Base-by-base conservation (phyloP, 2,329 filamentous ascomycete genomes). In the Apiospora koreana region DNA sequence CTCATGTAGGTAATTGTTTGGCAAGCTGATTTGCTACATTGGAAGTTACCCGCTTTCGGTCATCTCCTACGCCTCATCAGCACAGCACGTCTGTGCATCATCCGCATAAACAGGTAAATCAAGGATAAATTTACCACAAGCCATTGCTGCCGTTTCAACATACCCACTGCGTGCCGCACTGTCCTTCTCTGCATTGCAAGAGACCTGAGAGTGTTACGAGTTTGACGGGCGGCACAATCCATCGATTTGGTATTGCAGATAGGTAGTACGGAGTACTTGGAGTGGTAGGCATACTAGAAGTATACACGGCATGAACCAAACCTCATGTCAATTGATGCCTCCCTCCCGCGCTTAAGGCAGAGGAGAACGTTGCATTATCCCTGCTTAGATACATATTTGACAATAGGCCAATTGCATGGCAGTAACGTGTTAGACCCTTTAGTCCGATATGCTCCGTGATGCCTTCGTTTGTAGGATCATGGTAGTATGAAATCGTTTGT, bases 21-120 rank as follows among this genome's bases (percentile, higher is more conserved):
- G 54, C 54, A 38, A 62, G 18, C 54, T 62, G 28, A 38, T 62
- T 62, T 38, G 21, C 48, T 50, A 12, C 23, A 25, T 54, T 54
- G 54, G 3, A n/a, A 38, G 50, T 35, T 62, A 62, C 54, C 54
- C 54, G 31, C 54, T 62, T 62, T 62, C 54, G 54, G 54, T n/a
- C 54, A 62, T 62, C 28, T 62, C 54, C 31, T 62, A 62, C 28
- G 28, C 50, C 28, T 62, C 50, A 35, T 35, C 50, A n/a, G n/a
- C n/a, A n/a, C n/a, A n/a, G n/a, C n/a, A 16, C 21, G 50, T 62
- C 50, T 62, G 50, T 62, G 50, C 50, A 62, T 35, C 54, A 38
- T n/a, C 54, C 31, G 54, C 54, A 62, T 62, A 14, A 38, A 62
- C 18, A 35, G 28, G 28, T 38, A 62, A 62, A 62, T 62, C 54